Evolutionary conservation across 495 filamentous ascomycete species (phyloP).

Genomic region (Lasiosphaeria ovina): DNA sequence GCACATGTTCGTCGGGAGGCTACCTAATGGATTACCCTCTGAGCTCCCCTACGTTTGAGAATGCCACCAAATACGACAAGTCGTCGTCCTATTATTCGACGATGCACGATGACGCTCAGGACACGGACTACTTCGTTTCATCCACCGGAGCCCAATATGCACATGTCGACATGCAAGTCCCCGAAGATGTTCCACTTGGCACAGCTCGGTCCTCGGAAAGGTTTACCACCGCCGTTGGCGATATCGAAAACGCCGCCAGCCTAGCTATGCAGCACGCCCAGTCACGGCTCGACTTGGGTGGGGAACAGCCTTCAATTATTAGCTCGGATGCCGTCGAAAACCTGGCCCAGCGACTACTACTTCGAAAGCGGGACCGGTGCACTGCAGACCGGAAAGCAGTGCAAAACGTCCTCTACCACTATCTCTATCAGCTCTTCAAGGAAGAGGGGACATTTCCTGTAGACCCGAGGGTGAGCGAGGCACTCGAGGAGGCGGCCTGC

Average conservation of each 20-base stretch:
- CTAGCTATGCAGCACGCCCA: too few species aligned
- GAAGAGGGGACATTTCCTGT: background rate
- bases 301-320: too few species aligned
- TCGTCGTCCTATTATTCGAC: background rate
- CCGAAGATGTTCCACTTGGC: background rate
- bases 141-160: background rate
- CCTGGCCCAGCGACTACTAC: too few species aligned
- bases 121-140: background rate
- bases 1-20: background rate
- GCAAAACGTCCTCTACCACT: background rate
- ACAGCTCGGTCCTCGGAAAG: background rate
- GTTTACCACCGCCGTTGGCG: background rate
- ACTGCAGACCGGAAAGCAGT: too few species aligned
- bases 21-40: background rate
- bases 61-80: background rate
- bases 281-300: too few species aligned
- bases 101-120: background rate
- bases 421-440: background rate
- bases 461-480: background rate
- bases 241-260: background rate
- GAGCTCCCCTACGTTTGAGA: background rate
- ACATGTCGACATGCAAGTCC: background rate
- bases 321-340: too few species aligned
- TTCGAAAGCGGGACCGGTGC: too few species aligned
- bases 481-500: conserved; percentile 22